phyloP scores from a whole-genome alignment of 2,329 filamentous ascomycete species.

The Paraconiothyrium sp. region DNA sequence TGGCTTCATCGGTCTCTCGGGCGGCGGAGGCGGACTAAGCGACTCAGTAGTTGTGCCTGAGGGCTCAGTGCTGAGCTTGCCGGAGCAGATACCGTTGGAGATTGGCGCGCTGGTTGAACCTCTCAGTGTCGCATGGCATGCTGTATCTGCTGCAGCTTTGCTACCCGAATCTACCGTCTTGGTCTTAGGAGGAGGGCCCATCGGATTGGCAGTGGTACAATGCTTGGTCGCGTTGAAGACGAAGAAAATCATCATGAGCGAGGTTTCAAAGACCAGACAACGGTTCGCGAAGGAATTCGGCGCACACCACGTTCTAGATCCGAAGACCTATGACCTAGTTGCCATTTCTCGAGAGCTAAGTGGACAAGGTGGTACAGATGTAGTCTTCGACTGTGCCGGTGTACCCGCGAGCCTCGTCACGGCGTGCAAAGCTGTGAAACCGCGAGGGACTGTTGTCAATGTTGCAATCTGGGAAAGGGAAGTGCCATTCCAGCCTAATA shows the following conservation, averaged over 20 bases:
- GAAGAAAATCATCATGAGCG: constrained; percentile 66
- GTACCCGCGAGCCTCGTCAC: constrained; percentile 58
- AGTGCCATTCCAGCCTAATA: constrained; percentile 63
- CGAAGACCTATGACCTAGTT: constrained; percentile 61
- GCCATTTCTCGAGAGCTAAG: constrained; percentile 58
- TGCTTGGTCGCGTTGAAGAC: constrained; percentile 65
- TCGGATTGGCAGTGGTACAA: constrained; percentile 68
- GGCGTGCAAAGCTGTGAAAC: constrained; percentile 60
- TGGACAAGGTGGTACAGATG: constrained; percentile 61
- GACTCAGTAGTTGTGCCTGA: constrained; percentile 64
- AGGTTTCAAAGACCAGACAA: constrained; percentile 62
- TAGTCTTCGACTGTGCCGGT: constrained; percentile 71
- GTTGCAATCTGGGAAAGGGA: constrained; percentile 71
- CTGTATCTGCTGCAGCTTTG: constrained; percentile 61
- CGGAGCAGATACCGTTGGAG: constrained; percentile 62
- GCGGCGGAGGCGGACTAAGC: constrained; percentile 65
- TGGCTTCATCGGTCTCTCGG: constrained; percentile 62
- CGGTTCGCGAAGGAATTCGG: constrained; percentile 64
- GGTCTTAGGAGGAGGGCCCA: constrained; percentile 70
- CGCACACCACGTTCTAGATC: constrained; percentile 64
- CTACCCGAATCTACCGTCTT: constrained; percentile 60
- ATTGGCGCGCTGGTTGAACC: constrained; percentile 70
- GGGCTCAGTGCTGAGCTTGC: constrained; percentile 60
- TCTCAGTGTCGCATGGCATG: constrained; percentile 72
- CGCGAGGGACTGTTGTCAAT: constrained; percentile 68